A percentile compares a stretch with the other conserved stretches of the same genome.
These are phyloP conservation scores for Boletus huronensis DNA, from an alignment of 768 basidiomycete species.

Conservation along the genomic window DNA sequence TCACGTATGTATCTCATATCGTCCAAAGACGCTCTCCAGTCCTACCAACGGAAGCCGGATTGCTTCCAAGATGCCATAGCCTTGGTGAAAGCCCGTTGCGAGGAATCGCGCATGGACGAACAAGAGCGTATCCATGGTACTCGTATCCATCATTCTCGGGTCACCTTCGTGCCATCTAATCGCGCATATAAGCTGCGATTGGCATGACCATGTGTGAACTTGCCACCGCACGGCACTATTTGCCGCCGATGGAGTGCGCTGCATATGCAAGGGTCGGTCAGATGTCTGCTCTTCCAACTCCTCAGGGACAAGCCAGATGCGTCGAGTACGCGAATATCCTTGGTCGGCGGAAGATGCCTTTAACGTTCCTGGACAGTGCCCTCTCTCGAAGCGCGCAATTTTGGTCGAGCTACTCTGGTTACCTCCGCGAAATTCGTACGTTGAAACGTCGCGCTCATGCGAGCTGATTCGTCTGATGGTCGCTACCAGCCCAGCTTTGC, in stretches of 20 bases:
- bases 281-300: not conserved
- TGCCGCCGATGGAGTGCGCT: conserved; percentile 64
- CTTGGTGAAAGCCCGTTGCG: conserved; percentile 47
- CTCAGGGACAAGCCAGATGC: conserved; percentile 41
- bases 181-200: conserved; percentile 57
- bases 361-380: conserved; percentile 42
- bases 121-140: conserved; percentile 59
- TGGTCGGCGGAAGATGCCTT: not conserved
- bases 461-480: conserved; percentile 20
- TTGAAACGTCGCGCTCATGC: conserved; percentile 23
- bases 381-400: conserved; percentile 75
- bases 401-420: conserved; percentile 85
- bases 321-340: conserved; percentile 42
- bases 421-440: conserved; percentile 74
- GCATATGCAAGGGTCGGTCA: conserved; percentile 11
- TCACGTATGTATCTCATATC: conserved; percentile 8
- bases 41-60: conserved; percentile 49
- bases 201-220: conserved; percentile 78
- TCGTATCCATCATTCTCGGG: not conserved
- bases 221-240: conserved; percentile 66
- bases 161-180: conserved; percentile 1
- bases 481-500: conserved; percentile 63
- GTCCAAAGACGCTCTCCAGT: conserved; percentile 38
- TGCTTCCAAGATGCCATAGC: conserved; percentile 58
- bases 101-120: conserved; percentile 57